Conservation (phyloP, 1,139 yeast genomes). For the Tardiomyces depauwii region DNA sequence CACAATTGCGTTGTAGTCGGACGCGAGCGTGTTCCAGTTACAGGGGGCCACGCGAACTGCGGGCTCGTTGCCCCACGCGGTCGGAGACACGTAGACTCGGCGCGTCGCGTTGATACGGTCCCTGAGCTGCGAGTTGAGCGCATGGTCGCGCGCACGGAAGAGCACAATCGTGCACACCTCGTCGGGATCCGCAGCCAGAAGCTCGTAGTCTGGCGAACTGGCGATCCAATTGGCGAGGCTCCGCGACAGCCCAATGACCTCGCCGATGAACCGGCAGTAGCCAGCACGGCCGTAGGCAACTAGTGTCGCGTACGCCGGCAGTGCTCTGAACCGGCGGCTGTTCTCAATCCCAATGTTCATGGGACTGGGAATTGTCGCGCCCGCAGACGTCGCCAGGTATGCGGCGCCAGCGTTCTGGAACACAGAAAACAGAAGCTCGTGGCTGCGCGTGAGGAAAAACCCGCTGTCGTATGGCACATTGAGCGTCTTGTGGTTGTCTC, state of each 20-base stretch:
- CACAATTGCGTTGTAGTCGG: too few species aligned
- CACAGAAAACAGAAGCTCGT: constrained; percentile 8
- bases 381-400: constrained; percentile 7
- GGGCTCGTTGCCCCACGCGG: constrained; percentile 12
- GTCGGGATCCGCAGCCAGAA: constrained; percentile 7
- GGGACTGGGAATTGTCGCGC: constrained; percentile 10
- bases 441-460: constrained; percentile 12
- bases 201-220: constrained; percentile 8
- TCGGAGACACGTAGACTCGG: constrained; percentile 14
- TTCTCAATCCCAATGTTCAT: constrained; percentile 18
- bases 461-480: constrained; percentile 22
- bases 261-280: constrained; percentile 12
- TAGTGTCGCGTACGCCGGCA: constrained; percentile 16
- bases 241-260: constrained; percentile 12
- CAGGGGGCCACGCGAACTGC: constrained; percentile 19
- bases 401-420: constrained; percentile 19
- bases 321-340: constrained; percentile 17
- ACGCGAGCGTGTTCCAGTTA: constrained; percentile 10
- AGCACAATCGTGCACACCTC: constrained; percentile 14
- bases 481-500: constrained; percentile 19
- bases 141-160: constrained; percentile 11
- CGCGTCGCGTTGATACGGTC: constrained; percentile 10
- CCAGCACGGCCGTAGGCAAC: constrained; percentile 16
- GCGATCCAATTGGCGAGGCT: constrained; percentile 12
- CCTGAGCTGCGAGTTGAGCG: constrained; percentile 7